These are phyloP conservation scores for Russula olivacea DNA, from an alignment of 768 basidiomycete genomes.

Conservation along the genomic window DNA sequence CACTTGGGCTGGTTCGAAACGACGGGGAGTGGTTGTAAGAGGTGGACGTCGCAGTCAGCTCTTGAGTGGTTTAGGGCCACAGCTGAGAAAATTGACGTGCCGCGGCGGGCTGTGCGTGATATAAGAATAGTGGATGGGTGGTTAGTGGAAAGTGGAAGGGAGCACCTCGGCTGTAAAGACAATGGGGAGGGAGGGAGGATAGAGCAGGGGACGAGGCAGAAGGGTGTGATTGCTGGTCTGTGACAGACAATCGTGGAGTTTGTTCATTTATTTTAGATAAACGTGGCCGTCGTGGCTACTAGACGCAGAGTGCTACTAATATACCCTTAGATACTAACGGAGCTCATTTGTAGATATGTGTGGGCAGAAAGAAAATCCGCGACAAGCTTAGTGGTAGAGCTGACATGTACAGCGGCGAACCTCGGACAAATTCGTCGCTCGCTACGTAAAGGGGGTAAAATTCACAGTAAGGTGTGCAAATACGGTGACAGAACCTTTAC, in stretches of 20 bases:
- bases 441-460: constrained; percentile 3
- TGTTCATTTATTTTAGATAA: background rate
- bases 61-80: constrained; percentile 67
- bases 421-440: background rate
- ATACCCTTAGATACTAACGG: background rate
- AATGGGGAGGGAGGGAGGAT: constrained; percentile 43
- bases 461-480: background rate
- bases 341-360: background rate
- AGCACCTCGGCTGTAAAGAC: constrained; percentile 54
- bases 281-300: background rate
- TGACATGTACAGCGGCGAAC: too few species aligned
- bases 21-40: constrained; percentile 28
- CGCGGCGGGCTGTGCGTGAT: constrained; percentile 31
- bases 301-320: background rate
- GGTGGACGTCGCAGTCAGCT: constrained; percentile 71
- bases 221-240: constrained; percentile 10
- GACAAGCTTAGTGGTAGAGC: too few species aligned
- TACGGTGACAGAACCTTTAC: background rate
- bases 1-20: constrained; percentile 85
- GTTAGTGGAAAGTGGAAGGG: constrained; percentile 45
- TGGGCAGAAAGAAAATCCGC: background rate
- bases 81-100: constrained; percentile 46
- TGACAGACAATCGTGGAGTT: background rate
- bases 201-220: background rate
- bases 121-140: constrained; percentile 53